Evolutionary conservation across 768 basidiomycete species (phyloP), one percentile per base, ranked within the genome.

Genomic region (Lepiota venenata): DNA sequence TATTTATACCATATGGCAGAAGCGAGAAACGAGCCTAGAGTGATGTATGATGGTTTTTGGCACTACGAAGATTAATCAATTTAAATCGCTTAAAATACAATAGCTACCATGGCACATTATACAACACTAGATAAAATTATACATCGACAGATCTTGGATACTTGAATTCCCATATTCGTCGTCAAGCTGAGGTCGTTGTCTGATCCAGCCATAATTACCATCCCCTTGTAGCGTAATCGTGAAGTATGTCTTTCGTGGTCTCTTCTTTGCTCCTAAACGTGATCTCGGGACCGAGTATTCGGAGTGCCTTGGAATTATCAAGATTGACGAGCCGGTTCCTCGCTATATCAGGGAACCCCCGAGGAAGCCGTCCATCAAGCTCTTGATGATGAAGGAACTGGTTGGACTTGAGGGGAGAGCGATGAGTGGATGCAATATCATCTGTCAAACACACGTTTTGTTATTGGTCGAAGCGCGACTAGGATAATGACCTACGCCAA

Each of bases 241-340:
- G 29, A 21, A 58, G 37, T n/a, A 54, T 53, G 21, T 56, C 56
- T 18, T 48, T 36, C 5, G 42, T 27, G 4, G 40, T 56, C 25
- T 56, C 39, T 20, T 48, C 47, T 18, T n/a, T 32, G 5, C 14
- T 49, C 11, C 39, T 41, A 22, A 41, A 56, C n/a, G 15, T 10
- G 9, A 50, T 8, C n/a, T 50, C 38, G 5, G 48, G 48, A 2
- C 36, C 48, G 9, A 27, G 37, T 2, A 40, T 40, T 11, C n/a
- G 37, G 22, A 39, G 38, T 14, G 48, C 37, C 37, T 48, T 55
- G 36, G 39, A 32, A 18, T 21, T 47, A 25, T 54, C 36, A 21
- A 32, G 35, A 8, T 16, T n/a, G 37, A 37, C 3, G 14, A n/a
- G 25, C 25, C 41, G 25, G 9, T 43, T 37, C 18, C 51, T 36